Percentiles rank a stretch among this genome's conserved stretches.
These are phyloP conservation scores for Fusarium phyllophilum DNA, from an alignment of 2,329 filamentous ascomycete species.

Conservation along the genomic window DNA sequence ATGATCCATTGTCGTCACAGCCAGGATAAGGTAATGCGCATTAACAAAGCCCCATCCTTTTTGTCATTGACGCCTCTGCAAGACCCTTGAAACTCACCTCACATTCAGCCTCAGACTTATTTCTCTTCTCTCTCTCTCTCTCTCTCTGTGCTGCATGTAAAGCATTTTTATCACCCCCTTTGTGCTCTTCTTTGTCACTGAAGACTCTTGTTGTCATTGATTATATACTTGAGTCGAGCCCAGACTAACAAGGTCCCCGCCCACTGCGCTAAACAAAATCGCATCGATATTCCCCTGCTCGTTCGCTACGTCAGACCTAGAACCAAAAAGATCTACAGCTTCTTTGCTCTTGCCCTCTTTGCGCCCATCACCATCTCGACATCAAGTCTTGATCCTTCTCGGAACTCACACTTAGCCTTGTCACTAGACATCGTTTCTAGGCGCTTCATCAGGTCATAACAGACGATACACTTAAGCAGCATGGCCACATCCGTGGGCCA, in stretches of 20 bases:
- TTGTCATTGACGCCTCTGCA: background rate
- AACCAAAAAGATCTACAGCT: conserved; percentile 29
- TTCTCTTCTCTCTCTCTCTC: background rate
- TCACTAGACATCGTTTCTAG: background rate
- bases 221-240: background rate
- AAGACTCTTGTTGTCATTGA: conserved; percentile 5
- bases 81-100: background rate
- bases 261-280: conserved; percentile 27
- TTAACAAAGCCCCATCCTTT: conserved; percentile 16
- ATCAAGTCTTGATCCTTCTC: background rate
- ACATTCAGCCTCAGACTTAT: background rate
- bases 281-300: conserved; percentile 27
- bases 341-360: conserved; percentile 21
- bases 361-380: conserved; percentile 6
- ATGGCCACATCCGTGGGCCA: conserved; percentile 52
- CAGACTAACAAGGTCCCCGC: conserved; percentile 20
- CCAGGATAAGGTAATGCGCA: background rate
- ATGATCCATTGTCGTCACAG: background rate
- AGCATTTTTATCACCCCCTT: background rate
- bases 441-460: background rate
- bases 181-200: background rate
- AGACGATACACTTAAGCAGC: conserved; percentile 15
- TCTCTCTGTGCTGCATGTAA: background rate
- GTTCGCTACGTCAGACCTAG: conserved; percentile 37
- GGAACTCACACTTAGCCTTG: background rate